phyloP scores from a whole-genome alignment of 768 basidiomycete species.

The Suillus bovinus region DNA sequence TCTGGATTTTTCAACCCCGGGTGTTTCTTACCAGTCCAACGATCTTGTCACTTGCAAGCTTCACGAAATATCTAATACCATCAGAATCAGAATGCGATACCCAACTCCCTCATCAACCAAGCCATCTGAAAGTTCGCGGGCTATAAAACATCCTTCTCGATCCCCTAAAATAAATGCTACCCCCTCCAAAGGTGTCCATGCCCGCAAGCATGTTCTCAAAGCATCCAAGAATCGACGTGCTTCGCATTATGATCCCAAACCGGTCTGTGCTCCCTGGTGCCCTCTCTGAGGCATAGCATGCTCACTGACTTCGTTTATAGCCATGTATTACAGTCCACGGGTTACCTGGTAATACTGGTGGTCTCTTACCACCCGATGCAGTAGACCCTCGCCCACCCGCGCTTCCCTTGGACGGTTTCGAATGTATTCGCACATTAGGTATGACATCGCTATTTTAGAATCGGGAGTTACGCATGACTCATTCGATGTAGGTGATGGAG shows the following conservation, averaged over 20 bases:
- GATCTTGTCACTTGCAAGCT: not conserved
- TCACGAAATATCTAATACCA: not conserved
- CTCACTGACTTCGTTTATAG: constrained; percentile 16
- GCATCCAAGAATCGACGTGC: constrained; percentile 6
- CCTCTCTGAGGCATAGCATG: not conserved
- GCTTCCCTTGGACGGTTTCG: constrained; percentile 39
- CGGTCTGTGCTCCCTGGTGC: not conserved
- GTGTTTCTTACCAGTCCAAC: not conserved
- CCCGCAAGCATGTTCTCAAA: constrained; percentile 16
- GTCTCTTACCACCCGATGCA: constrained; percentile 24
- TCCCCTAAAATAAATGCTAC: constrained; percentile 2
- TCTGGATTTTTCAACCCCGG: not conserved
- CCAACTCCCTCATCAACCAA: constrained; percentile 13
- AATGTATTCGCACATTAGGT: constrained; percentile 45
- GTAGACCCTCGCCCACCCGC: constrained; percentile 38
- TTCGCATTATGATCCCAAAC: not conserved
- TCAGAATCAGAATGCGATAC: constrained; percentile 4
- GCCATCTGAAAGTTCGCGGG: constrained; percentile 8
- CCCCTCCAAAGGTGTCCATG: constrained; percentile 10
- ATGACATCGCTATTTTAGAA: not conserved
- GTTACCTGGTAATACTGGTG: constrained; percentile 13
- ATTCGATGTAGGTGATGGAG: constrained; percentile 39
- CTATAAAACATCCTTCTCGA: constrained; percentile 19
- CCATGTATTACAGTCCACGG: constrained; percentile 15
- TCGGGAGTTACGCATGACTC: not conserved